Evolutionary conservation across 768 basidiomycete species (phyloP), one percentile per base, ranked within the genome.

Genomic region (Chlorophyllum brunneum): DNA sequence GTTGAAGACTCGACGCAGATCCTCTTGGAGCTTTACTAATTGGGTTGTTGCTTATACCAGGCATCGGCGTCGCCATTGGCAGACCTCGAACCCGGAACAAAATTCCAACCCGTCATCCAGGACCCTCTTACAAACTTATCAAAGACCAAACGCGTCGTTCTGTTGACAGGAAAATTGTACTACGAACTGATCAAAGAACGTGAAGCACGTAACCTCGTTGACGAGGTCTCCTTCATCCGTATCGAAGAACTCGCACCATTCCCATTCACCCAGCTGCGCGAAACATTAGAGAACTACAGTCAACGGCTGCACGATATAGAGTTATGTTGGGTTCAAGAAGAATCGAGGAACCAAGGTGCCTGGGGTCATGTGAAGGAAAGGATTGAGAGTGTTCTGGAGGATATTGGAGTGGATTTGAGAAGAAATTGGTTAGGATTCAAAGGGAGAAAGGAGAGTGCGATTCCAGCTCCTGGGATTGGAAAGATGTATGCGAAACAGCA

Each of bases 231-330:
- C 0, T 71, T 95, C 49, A 67, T 92, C 26, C 81, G 89, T n/a
- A 61, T 92, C 37, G 91, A 95, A 62, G 93, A 95, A 63, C 73
- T 95, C 2, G 81, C 84, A 5, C 94, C 93, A 0, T 95, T 97
- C 80, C 93, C 94, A 0, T 92, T 90, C 65, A 51, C 63, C 0
- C 69, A 70, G 20, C 68, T 94, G 0, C 61, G 65, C 3, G 60
- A 70, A 2, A 70, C 71, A 1, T 65, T 95, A 27, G 42, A 57
- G 34, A 57, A 65, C 2, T 90, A 88, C 59, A 31, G 27, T 39
- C 24, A 37, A 8, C 13, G 15, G 15, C 39, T 61, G 0, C 54
- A 61, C 15, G 76, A 67, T 0, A 56, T 59, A 3, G 76, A 82
- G 47, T 61, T 78, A 27, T 39, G 78, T 6, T 95, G 88, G 83